Evolutionary conservation across 768 basidiomycete species (phyloP).

Genomic region (Leccinum barrowsii): DNA sequence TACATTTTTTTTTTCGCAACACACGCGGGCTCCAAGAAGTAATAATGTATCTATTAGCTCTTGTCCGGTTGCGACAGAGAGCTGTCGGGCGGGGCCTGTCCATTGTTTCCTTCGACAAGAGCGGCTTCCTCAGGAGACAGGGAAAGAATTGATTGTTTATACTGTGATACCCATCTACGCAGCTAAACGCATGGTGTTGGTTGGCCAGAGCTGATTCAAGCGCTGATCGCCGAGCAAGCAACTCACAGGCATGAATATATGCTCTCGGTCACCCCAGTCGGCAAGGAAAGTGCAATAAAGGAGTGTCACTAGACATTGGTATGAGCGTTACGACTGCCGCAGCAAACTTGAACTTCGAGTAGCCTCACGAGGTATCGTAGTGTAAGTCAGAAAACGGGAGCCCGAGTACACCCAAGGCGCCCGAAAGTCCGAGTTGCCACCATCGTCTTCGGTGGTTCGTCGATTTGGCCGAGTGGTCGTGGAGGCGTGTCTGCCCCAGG

Average conservation of each 20-base stretch:
- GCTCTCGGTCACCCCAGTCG: conserved; percentile 69
- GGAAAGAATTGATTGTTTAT: conserved; percentile 51
- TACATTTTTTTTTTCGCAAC: conserved; percentile 7
- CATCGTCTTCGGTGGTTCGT: conserved; percentile 17
- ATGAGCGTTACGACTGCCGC: neutral
- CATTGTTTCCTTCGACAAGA: conserved; percentile 15
- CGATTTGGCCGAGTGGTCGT: conserved; percentile 10
- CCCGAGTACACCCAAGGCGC: conserved; percentile 59
- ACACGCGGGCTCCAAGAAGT: neutral
- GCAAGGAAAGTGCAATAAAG: conserved; percentile 59
- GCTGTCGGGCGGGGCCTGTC: neutral
- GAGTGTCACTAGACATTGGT: conserved; percentile 39
- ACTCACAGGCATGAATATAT: conserved; percentile 66
- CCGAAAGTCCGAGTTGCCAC: conserved; percentile 41
- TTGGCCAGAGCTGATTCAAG: neutral
- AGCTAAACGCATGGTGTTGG: conserved; percentile 33
- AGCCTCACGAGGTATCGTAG: conserved; percentile 52
- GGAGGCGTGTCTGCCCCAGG: conserved; percentile 11
- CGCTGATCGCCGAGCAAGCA: neutral
- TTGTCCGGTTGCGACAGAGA: conserved; percentile 7
- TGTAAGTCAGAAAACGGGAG: conserved; percentile 49
- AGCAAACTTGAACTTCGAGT: neutral
- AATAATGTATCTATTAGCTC: neutral
- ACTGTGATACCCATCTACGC: conserved; percentile 53
- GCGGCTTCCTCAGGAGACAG: conserved; percentile 54